Evolutionary conservation across 192 early-diverging fungal species (phyloP), one percentile per base, ranked within the genome.

Genomic region (Coemansia sp.): DNA sequence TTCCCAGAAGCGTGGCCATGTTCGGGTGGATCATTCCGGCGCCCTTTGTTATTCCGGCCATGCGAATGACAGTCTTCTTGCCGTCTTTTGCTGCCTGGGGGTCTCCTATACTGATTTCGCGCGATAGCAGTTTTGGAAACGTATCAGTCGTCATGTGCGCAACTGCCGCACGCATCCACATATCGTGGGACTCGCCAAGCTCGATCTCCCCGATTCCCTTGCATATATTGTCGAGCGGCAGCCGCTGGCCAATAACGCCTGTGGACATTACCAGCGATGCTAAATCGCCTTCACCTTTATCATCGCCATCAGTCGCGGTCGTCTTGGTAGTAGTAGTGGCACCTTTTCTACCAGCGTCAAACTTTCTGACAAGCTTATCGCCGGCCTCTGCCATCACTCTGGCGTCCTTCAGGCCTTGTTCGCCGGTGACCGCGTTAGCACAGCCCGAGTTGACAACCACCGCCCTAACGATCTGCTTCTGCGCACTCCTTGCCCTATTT

Each of bases 11-110:
- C 7, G 97, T 98, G 13, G 95, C 97, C 97, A 98, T 98, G 79
- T 97, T 94, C 11, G 97, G 97, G 72, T 98, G 97, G 61, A 98
- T 96, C 97, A 96, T 97, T 10, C 97, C 97, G 5, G 97, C 97
- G 42, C 97, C 97, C 84, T 98, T 98, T 19, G 90, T 89, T 77
- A 96, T 95, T 16, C 97, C 97, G 0, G 95, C 95, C 86, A 98
- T 90, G n/a, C 88, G 76, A 0, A 88, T 17, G 4, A 9, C 17
- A 7, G 22, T 0, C 8, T 16, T 11, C 11, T 59, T 59, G 1
- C 45, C 45, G 39, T 46, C 42, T 16, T 46, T 25, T 16, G 60
- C 32, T 1, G 13, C 79, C 37, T 90, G 58, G 6, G 56, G 64
- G 32, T 2, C 32, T 32, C 1, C 32, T 32, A 54, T 19, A 22